Evolutionary conservation across 2,329 filamentous ascomycete species (phyloP), one percentile per base, ranked within the genome.

Genomic region (Colletotrichum lupini): DNA sequence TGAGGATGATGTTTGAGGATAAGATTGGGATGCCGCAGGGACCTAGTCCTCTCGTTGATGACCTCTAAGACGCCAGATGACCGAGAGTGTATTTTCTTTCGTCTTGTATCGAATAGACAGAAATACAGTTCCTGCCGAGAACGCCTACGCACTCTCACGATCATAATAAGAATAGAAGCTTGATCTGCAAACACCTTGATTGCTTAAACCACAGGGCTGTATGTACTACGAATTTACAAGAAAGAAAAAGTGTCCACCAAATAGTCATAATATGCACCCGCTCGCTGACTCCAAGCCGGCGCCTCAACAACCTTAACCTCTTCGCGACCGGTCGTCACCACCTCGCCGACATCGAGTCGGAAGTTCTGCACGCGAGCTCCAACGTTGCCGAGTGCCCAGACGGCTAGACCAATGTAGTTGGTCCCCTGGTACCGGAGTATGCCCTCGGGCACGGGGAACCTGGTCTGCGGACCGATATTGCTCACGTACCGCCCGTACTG

Each of bases 401-500:
- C 79, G 28, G 87, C 90, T 5, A 96, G 77, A 0, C 88, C 92
- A 6, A 95, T 77, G 81, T 89, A 93, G 76, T 96, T 96, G 37
- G 85, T 87, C 0, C 93, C 93, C 5, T 86, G 85, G 80, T 95
- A 93, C 78, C 95, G 88, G 63, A 94, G 83, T 26, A 95, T 86
- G 26, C 93, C 92, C 82, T 94, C 89, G 0, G 93, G 93, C 0
- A 95, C 93, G 1, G 92, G 92, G 79, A 92, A 95, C 2, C 81
- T 85, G 0, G 87, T 90, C 82, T 96, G 93, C 1, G 94, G 94
- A 0, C 94, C 94, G n/a, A 95, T 86, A 75, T 95, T 92, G 78
- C 90, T 91, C n/a, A 90, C 81, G 66, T 85, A 86, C 72, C 84
- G 83, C 7, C 86, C 86, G 73, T 91, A 95, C 80, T 95, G 93